A percentile compares a stretch with the other conserved stretches of the same genome.
Evolutionary conservation across 192 early-diverging fungal species (phyloP).

Genomic region (Backusella morwellensis): DNA sequence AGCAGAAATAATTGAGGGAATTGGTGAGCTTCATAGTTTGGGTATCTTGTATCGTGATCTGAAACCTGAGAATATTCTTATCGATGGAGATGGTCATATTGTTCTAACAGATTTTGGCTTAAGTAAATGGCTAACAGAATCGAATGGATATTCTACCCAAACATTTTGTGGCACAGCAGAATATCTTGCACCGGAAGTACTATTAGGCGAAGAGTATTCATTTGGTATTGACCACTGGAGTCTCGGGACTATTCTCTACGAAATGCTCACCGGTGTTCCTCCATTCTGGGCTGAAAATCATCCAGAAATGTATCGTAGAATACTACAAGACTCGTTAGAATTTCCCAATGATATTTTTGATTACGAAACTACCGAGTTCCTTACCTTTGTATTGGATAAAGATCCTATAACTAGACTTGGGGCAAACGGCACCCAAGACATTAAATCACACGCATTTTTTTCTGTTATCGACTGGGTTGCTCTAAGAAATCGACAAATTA

Average conservation of each 20-base stretch:
- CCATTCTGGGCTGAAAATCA: slow-evolving; percentile 59
- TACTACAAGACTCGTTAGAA: slow-evolving; percentile 49
- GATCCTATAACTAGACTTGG: slow-evolving; percentile 66
- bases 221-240: slow-evolving; percentile 89
- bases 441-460: slow-evolving; percentile 79
- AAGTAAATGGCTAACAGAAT: slow-evolving; percentile 58
- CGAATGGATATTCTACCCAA: slow-evolving; percentile 29
- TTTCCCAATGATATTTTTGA: slow-evolving; percentile 43
- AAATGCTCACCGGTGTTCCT: slow-evolving; percentile 80
- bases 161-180: slow-evolving; percentile 80
- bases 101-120: slow-evolving; percentile 93
- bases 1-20: slow-evolving; percentile 81
- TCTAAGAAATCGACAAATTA: slow-evolving; percentile 52
- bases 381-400: slow-evolving; percentile 44
- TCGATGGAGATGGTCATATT: slow-evolving; percentile 75
- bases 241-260: slow-evolving; percentile 82
- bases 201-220: slow-evolving; percentile 57
- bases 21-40: slow-evolving; percentile 82
- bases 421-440: slow-evolving; percentile 53
- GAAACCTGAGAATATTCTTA: slow-evolving; percentile 74
- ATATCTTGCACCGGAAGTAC: slow-evolving; percentile 78
- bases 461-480: slow-evolving; percentile 66
- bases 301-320: slow-evolving; percentile 52
- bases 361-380: slow-evolving; percentile 38
- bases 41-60: slow-evolving; percentile 89